These are phyloP conservation scores for Claviceps sp. DNA, from an alignment of 2,329 filamentous ascomycete species.

Conservation along the genomic window DNA sequence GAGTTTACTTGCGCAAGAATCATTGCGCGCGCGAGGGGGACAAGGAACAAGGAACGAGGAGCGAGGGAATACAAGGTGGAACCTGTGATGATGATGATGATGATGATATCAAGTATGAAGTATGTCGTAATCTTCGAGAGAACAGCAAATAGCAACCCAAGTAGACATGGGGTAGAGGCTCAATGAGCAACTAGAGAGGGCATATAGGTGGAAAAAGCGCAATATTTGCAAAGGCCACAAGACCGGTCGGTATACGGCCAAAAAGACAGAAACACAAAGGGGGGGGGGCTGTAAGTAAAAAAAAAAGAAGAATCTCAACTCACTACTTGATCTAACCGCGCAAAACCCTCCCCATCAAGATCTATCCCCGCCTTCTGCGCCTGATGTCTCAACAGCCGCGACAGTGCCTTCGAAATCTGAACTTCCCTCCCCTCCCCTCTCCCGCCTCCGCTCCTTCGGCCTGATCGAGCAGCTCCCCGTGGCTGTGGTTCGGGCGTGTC, in stretches of 20 bases:
- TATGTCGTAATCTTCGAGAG: no score
- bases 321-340: conserved; percentile 43
- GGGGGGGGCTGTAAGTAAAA: neutral
- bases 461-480: conserved; percentile 3
- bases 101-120: no score
- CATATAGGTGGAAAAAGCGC: no score
- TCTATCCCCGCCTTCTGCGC: conserved; percentile 41
- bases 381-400: conserved; percentile 41
- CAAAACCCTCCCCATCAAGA: conserved; percentile 47
- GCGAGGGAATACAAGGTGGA: no score
- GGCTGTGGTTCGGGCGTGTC: neutral
- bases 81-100: no score
- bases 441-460: conserved; percentile 17
- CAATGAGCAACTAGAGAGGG: no score
- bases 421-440: conserved; percentile 28
- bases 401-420: conserved; percentile 40
- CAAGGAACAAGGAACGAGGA: no score
- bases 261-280: neutral
- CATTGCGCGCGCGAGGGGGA: no score
- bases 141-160: no score
- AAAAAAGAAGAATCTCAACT: conserved; percentile 18
- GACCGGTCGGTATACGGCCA: neutral
- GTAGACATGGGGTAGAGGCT: no score
- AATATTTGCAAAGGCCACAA: no score
- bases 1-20: no score